A percentile compares a stretch with the other conserved stretches of the same genome.
Conservation (phyloP, 2,329 filamentous ascomycete genomes). For the Neonectria hederae region DNA sequence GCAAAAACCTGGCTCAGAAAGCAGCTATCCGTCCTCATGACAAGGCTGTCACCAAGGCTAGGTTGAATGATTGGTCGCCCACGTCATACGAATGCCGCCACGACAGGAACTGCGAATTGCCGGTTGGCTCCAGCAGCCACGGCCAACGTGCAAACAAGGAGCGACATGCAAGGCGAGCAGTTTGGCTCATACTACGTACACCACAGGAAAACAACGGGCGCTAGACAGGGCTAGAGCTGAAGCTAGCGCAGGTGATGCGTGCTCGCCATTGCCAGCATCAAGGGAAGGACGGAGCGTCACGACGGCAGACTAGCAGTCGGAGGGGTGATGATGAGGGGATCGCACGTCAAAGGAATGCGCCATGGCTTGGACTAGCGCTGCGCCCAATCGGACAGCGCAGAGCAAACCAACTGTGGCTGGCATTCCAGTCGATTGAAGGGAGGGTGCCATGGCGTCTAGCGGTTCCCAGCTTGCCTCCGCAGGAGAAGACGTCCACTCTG, state of each 20-base stretch:
- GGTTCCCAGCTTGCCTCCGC: constrained; percentile 30
- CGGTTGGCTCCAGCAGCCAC: constrained; percentile 1
- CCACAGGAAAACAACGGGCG: neutral
- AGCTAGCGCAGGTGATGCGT: neutral
- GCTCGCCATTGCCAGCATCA: constrained; percentile 5
- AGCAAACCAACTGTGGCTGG: constrained; percentile 23
- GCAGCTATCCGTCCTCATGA: neutral
- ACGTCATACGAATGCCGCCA: neutral
- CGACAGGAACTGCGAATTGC: constrained; percentile 10
- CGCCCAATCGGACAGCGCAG: constrained; percentile 34
- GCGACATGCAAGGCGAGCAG: neutral
- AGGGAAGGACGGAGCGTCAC: neutral
- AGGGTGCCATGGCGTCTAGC: constrained; percentile 36
- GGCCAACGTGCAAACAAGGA: constrained; percentile 14
- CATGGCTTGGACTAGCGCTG: constrained; percentile 36
- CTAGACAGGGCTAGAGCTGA: constrained; percentile 8
- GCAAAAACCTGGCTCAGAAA: neutral
- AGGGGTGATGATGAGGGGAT: neutral
- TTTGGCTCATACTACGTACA: neutral
- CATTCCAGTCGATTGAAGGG: constrained; percentile 36
- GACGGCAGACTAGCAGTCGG: neutral
- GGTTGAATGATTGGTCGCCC: neutral
- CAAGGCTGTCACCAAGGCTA: neutral
- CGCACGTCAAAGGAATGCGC: constrained; percentile 41
- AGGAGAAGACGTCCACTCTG: neutral